Conservation (phyloP, 208 protist genomes). For the Herpetomonas muscarum region DNA sequence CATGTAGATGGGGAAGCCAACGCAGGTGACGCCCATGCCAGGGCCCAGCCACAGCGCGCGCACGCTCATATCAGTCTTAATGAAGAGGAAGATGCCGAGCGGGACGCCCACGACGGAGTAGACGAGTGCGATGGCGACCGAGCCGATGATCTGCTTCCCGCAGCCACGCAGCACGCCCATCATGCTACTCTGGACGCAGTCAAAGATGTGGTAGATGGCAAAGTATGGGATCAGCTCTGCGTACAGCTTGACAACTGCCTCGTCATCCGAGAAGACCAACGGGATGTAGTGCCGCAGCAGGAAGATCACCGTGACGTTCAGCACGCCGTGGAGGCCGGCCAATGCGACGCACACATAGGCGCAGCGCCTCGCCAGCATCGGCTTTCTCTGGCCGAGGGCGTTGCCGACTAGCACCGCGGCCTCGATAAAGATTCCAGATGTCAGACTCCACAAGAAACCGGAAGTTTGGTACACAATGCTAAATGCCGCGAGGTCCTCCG, state of each 20-base stretch:
- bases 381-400: constrained; percentile 53
- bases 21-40: constrained; percentile 36
- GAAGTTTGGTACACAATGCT: constrained; percentile 63
- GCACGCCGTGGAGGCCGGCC: constrained; percentile 14
- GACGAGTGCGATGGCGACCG: constrained; percentile 55
- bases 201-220: constrained; percentile 62
- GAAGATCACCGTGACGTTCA: constrained; percentile 49
- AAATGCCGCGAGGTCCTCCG: constrained; percentile 59
- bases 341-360: constrained; percentile 31
- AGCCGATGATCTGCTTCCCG: constrained; percentile 59
- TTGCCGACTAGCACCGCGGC: constrained; percentile 70
- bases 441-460: constrained; percentile 48
- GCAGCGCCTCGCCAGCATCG: constrained; percentile 39
- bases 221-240: constrained; percentile 34
- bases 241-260: constrained; percentile 29
- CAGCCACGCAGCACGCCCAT: constrained; percentile 78
- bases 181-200: constrained; percentile 72
- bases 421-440: constrained; percentile 68
- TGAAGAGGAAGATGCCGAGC: constrained; percentile 55
- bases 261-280: constrained; percentile 45
- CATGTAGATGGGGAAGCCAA: constrained; percentile 64
- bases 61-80: constrained; percentile 49
- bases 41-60: constrained; percentile 71
- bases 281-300: constrained; percentile 23
- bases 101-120: constrained; percentile 72